Conservation (phyloP, 2,329 filamentous ascomycete species). For the Ceratocystis huliohia region DNA sequence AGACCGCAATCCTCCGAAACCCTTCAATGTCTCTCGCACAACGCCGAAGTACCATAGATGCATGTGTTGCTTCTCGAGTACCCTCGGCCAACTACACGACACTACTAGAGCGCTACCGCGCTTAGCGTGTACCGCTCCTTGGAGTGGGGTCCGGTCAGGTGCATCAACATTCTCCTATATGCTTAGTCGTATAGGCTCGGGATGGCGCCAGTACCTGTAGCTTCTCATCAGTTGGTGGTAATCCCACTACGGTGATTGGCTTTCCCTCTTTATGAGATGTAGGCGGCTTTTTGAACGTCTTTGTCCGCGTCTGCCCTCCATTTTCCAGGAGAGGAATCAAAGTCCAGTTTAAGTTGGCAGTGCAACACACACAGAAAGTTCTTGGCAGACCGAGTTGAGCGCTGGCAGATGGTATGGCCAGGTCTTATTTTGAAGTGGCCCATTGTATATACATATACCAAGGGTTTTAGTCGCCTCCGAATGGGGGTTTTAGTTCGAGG, state of each 20-base stretch:
- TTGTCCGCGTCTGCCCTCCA: constrained; percentile 73
- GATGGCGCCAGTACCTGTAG: constrained; percentile 36
- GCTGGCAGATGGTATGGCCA: constrained; percentile 8
- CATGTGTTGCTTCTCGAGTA: constrained; percentile 24
- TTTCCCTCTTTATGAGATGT: constrained; percentile 29
- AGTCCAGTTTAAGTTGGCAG: constrained; percentile 85
- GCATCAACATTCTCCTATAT: constrained; percentile 42
- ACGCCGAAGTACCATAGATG: constrained; percentile 33
- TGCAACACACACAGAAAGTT: constrained; percentile 68
- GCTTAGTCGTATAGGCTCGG: constrained; percentile 32
- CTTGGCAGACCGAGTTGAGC: constrained; percentile 21
- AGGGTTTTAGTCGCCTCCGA: background rate
- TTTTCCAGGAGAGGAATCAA: constrained; percentile 63
- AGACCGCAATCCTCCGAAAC: constrained; percentile 25
- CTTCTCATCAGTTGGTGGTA: constrained; percentile 26
- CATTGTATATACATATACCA: background rate
- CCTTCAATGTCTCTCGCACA: constrained; percentile 31
- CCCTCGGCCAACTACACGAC: constrained; percentile 21
- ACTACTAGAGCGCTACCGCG: constrained; percentile 16
- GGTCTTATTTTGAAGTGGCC: background rate
- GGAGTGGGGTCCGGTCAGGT: constrained; percentile 41
- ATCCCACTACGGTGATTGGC: constrained; percentile 23
- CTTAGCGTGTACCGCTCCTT: constrained; percentile 32
- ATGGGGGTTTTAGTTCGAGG: constrained; percentile 22
- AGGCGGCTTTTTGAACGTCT: constrained; percentile 72